Evolutionary conservation across 495 filamentous ascomycete species (phyloP).

Genomic region (Xylaria acuta): DNA sequence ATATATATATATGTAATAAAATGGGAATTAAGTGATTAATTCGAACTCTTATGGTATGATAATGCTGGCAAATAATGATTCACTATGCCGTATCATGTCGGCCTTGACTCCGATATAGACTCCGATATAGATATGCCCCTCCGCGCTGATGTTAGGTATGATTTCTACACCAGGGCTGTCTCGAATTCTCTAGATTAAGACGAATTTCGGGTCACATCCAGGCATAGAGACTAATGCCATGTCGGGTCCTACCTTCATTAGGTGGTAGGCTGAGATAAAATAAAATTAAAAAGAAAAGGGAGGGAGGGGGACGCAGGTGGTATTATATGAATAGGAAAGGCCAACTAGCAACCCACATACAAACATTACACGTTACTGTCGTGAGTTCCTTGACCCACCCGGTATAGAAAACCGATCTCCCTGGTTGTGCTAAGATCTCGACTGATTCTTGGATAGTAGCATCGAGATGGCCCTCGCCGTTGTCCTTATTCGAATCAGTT

Average conservation of each 20-base stretch:
- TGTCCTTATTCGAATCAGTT: conserved; percentile 23
- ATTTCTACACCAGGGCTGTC: neutral
- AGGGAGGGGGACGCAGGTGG: neutral
- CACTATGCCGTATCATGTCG: neutral
- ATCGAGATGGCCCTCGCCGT: conserved; percentile 23
- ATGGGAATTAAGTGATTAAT: neutral
- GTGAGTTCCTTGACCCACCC: conserved; percentile 40
- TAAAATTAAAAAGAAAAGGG: neutral
- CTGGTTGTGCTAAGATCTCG: conserved; percentile 31
- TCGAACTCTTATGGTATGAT: too few relatives aligned
- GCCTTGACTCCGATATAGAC: too few relatives aligned
- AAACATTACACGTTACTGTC: conserved; percentile 40
- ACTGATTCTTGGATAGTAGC: conserved; percentile 29
- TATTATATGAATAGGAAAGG: neutral
- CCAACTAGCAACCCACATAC: conserved; percentile 14
- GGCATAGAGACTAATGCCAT: neutral
- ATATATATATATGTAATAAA: too few relatives aligned
- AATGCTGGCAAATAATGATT: neutral
- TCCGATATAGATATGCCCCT: too few relatives aligned
- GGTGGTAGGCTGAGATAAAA: neutral
- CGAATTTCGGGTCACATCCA: neutral
- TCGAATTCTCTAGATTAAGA: neutral
- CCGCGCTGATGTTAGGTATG: neutral
- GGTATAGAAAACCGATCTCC: conserved; percentile 40
- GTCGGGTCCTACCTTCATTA: neutral